Evolutionary conservation across 106 monocot species (phyloP), one percentile per base, ranked within the genome.

Genomic region (Dioscorea zingiberensis): DNA sequence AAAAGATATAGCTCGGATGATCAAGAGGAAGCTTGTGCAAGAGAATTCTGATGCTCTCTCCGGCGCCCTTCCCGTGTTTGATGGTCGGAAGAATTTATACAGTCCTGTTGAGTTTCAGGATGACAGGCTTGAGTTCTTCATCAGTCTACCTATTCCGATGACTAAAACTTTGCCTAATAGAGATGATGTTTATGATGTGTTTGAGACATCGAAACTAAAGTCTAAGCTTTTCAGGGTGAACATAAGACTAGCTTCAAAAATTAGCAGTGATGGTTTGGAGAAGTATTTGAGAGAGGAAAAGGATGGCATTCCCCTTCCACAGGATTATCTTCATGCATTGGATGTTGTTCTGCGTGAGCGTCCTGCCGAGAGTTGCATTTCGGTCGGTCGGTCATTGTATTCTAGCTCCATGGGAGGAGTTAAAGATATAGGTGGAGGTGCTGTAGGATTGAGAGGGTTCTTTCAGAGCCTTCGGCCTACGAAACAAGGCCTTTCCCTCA

Each of bases 381-480:
- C 74, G 0, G 44, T 89, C 1, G 97, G 92, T 0, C 71, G 86
- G 47, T 92, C 86, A 45, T 63, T 92, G 62, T 98, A 85, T 62
- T 73, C 97, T 0, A 51, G 21, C 14, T 76, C 74, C 28, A 84
- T 80, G 81, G 95, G 79, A 23, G 86, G 74, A 60, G 66, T 18
- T 16, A 80, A 45, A 53, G 88, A 86, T 54, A 81, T 98, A 11
- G 92, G 97, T 15, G 92, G 97, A 16, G 91, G 88, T 4, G 88
- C 71, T 26, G 72, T 92, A 4, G 97, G 85, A 61, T 57, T 88
- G 49, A 78, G 78, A 63, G 95, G 97, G 4, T 98, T 92, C 80
- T 98, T 98, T 63, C 97, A 98, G 76, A 92, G 97, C 55, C 86
- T 97, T 10, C 73, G 91, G 29, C 88, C 91, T 2, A 97, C 91